These are phyloP conservation scores for Cryptococcus wingfieldii DNA, from an alignment of 1,284 basidiomycete genomes.

Conservation along the genomic window DNA sequence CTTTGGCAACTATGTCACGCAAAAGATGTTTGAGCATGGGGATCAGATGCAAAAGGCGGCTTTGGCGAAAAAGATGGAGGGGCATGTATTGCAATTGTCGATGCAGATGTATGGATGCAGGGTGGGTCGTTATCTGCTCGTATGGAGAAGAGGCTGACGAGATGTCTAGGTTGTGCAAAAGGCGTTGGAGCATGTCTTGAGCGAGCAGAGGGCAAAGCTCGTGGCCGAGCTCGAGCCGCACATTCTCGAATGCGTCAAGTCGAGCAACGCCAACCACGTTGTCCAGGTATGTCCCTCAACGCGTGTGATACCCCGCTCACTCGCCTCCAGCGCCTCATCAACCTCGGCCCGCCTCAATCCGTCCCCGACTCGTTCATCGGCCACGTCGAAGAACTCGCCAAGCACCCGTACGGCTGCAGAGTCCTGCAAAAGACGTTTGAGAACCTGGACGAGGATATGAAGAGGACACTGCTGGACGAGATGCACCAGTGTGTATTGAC, in stretches of 20 bases:
- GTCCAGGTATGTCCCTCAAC: conserved; percentile 47
- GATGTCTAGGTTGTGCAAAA: conserved; percentile 49
- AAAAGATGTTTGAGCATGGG: conserved; percentile 92
- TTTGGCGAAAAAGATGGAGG: conserved; percentile 72
- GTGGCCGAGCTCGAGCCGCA: conserved; percentile 77
- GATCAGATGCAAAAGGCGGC: conserved; percentile 68
- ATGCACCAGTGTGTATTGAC: conserved; percentile 66
- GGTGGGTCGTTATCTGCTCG: conserved; percentile 19
- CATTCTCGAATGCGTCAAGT: conserved; percentile 81
- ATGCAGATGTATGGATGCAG: conserved; percentile 91
- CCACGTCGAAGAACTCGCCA: conserved; percentile 77
- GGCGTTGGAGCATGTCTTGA: conserved; percentile 77
- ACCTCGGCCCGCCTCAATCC: conserved; percentile 68
- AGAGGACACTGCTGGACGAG: conserved; percentile 75
- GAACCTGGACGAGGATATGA: conserved; percentile 66
- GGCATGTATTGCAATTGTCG: conserved; percentile 71
- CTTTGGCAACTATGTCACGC: conserved; percentile 95
- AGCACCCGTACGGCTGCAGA: conserved; percentile 90
- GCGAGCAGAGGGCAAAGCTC: conserved; percentile 70
- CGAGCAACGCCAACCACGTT: conserved; percentile 94
- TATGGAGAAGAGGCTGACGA: neutral
- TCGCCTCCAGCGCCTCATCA: conserved; percentile 55
- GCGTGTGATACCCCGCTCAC: neutral
- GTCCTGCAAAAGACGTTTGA: conserved; percentile 93
- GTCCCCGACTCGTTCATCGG: conserved; percentile 76